Percentiles rank a stretch among this genome's conserved stretches.
Conservation (phyloP, 176 grass and related monocot species). For the Bromus sterilis region DNA sequence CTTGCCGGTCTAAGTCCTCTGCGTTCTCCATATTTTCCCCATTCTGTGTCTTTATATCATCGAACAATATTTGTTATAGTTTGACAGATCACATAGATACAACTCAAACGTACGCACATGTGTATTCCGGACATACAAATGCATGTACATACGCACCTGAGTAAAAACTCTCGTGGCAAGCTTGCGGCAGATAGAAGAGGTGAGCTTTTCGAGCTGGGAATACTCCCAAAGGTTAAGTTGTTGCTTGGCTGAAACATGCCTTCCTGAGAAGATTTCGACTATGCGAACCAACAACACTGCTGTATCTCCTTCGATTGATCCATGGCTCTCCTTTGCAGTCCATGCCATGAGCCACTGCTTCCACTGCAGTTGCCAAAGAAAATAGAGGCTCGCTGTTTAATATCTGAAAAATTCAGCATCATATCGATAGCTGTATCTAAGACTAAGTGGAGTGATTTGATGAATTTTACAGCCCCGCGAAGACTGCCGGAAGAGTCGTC, state of each 20-base stretch:
- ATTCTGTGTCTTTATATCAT: neutral
- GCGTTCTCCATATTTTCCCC: neutral
- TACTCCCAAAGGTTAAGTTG: neutral
- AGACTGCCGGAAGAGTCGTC: neutral
- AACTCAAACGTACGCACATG: neutral
- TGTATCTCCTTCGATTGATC: neutral
- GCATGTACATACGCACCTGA: neutral
- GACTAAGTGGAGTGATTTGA: neutral
- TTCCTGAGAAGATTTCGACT: conserved; percentile 36
- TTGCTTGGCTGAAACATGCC: neutral
- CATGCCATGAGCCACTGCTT: conserved; percentile 37
- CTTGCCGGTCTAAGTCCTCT: neutral
- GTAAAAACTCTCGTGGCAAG: neutral
- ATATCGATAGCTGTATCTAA: neutral
- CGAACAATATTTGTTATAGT: neutral
- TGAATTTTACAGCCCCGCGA: neutral
- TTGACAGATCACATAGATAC: neutral
- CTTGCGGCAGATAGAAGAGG: conserved; percentile 25
- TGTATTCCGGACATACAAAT: neutral
- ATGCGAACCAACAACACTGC: conserved; percentile 29
- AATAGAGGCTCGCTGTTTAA: too few relatives aligned
- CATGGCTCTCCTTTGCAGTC: neutral
- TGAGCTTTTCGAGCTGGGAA: conserved; percentile 14
- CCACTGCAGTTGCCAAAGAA: conserved; percentile 32
- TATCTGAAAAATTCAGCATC: neutral